phyloP scores from a whole-genome alignment of 352 stramenopile species.

The Phytopythium boreale region DNA sequence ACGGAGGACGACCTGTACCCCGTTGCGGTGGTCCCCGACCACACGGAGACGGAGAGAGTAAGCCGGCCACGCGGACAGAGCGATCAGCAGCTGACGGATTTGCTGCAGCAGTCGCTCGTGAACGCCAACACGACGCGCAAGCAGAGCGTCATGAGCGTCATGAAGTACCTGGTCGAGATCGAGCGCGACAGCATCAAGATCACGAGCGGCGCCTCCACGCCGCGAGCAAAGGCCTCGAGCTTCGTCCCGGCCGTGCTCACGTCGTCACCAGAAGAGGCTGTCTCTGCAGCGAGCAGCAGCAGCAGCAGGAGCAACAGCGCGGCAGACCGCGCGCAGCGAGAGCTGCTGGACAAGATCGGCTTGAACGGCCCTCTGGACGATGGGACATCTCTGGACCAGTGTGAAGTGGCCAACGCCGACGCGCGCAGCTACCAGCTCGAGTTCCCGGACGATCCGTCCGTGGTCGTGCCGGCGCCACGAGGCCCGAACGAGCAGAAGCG shows the following conservation, averaged over 20 bases:
- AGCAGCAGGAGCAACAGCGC: not conserved
- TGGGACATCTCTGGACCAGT: slow-evolving; percentile 27
- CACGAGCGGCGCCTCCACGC: not conserved
- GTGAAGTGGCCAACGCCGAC: slow-evolving; percentile 43
- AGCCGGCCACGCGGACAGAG: slow-evolving; percentile 3
- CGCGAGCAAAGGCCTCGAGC: not conserved
- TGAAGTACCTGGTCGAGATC: slow-evolving; percentile 41
- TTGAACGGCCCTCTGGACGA: slow-evolving; percentile 1
- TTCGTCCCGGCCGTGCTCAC: not conserved
- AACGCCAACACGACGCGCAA: slow-evolving; percentile 23
- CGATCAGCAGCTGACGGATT: slow-evolving; percentile 12
- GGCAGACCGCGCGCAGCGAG: not conserved
- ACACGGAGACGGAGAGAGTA: not conserved
- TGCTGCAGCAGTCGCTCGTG: slow-evolving; percentile 32
- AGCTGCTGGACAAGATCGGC: slow-evolving; percentile 2
- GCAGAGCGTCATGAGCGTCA: slow-evolving; percentile 33
- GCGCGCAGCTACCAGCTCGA: slow-evolving; percentile 43
- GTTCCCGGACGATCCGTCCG: slow-evolving; percentile 25
- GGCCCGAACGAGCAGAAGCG: slow-evolving; percentile 45
- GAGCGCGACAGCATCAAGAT: slow-evolving; percentile 15
- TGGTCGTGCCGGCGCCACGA: slow-evolving; percentile 26
- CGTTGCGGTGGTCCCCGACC: slow-evolving; percentile 25
- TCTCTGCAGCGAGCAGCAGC: not conserved
- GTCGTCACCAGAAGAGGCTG: not conserved
- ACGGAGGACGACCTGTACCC: slow-evolving; percentile 34